Evolutionary conservation across 768 basidiomycete genomes (phyloP).

Genomic region (Trametes meyenii): DNA sequence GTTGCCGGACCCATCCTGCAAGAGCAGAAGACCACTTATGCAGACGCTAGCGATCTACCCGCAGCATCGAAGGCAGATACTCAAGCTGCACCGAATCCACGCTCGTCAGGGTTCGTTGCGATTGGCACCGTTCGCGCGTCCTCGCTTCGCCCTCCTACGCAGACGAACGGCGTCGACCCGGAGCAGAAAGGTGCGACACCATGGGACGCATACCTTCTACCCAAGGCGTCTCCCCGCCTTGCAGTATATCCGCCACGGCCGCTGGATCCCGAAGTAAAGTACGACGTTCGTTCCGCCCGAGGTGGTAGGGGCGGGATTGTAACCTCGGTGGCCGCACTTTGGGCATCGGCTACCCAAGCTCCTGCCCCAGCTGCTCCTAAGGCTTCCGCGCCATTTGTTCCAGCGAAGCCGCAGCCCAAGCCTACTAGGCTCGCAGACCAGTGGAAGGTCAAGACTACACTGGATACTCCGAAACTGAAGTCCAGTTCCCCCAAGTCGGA

Average conservation of each 20-base stretch:
- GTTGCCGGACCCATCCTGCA: not conserved
- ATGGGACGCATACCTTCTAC: slow-evolving; percentile 12
- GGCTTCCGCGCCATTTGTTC: not conserved
- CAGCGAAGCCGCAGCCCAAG: slow-evolving; percentile 15
- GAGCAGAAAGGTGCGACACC: not conserved
- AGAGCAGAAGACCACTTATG: not conserved
- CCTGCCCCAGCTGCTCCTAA: slow-evolving; percentile 1
- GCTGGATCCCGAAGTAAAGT: slow-evolving; percentile 58
- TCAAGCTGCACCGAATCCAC: slow-evolving; percentile 58
- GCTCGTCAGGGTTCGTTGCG: slow-evolving; percentile 77
- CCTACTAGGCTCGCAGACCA: slow-evolving; percentile 12
- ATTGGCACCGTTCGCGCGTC: slow-evolving; percentile 52
- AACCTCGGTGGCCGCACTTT: slow-evolving; percentile 70
- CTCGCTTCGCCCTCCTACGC: slow-evolving; percentile 1
- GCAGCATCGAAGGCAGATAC: not conserved
- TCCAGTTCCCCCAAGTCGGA: slow-evolving; percentile 5
- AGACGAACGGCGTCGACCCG: not conserved
- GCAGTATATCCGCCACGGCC: slow-evolving; percentile 29
- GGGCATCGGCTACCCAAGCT: slow-evolving; percentile 49
- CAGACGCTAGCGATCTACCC: not conserved
- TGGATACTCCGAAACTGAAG: not conserved
- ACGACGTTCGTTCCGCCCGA: slow-evolving; percentile 75
- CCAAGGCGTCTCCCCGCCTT: slow-evolving; percentile 21
- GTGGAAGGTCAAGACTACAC: slow-evolving; percentile 7
- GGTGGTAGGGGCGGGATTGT: slow-evolving; percentile 79